Evolutionary conservation across 352 stramenopile genomes (phyloP), one percentile per base, ranked within the genome.

Genomic region (Phytophthora citricola): DNA sequence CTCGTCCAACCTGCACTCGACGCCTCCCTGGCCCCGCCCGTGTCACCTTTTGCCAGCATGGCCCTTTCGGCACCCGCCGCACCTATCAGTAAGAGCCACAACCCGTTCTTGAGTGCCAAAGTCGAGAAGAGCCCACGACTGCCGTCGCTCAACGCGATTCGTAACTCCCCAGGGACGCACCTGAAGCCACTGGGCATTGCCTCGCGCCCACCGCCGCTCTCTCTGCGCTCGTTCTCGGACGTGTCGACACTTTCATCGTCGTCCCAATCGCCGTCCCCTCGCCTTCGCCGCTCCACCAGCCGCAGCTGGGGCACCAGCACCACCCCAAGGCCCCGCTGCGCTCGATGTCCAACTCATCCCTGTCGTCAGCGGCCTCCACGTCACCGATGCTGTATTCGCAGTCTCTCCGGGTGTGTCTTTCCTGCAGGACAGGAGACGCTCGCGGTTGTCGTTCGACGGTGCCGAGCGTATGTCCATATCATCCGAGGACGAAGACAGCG

Each of bases 31-130:
- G 67, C 76, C 10, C 85, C 82, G 2, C 85, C 85, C 0, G 72
- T 91, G 44, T 93, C 85, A 2, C 85, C 85, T 6, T 93, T 93
- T 24, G 85, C 85, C 1, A 81, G 79, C 6, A 75, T 93, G 65
- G 85, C 85, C 4, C 75, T 93, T 12, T 93, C 85, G 22, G 85
- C 85, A 5, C 85, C 85, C 0, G 67, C 77, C 26, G 83, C 81
- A 27, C 75, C 82, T n/a, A 73, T 75, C 20, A 17, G 66, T 24
- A 84, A 85, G 54, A 62, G 71, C 3, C 76, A 78, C 20, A 92
- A 92, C 59, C 84, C 84, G 34, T 93, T 93, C 47, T 46, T 77
- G 24, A 78, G 51, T 49, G 73, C 59, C 57, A 88, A 73, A 26
- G 57, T 88, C n/a, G 85, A 92, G 52, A 87, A 69, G 40, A 90